phyloP scores from a whole-genome alignment of 306 rosid species.

The Fragaria iinumae region DNA sequence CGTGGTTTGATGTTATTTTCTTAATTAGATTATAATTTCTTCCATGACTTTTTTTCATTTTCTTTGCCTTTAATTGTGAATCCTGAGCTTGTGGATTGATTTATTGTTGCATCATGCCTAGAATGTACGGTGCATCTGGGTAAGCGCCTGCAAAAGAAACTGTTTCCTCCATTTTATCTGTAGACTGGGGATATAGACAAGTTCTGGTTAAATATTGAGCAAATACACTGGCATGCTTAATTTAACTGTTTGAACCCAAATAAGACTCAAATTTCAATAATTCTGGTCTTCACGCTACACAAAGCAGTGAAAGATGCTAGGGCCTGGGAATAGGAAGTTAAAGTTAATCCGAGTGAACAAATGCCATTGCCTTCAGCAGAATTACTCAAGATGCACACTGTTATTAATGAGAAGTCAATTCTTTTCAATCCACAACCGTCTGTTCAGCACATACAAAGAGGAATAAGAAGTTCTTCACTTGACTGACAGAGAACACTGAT shows the following conservation, averaged over 20 bases:
- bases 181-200: background rate
- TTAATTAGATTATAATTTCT: background rate
- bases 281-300: background rate
- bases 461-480: slow-evolving; percentile 7
- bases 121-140: background rate
- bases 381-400: background rate
- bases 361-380: background rate
- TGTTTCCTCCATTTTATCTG: background rate
- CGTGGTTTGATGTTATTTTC: background rate
- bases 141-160: background rate
- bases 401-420: background rate
- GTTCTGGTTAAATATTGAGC: background rate
- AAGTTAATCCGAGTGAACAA: background rate
- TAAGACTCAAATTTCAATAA: background rate
- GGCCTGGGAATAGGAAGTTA: background rate
- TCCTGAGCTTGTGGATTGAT: background rate
- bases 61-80: background rate
- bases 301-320: background rate
- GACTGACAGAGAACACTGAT: background rate
- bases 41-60: background rate
- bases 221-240: background rate
- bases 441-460: background rate
- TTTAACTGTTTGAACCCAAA: background rate
- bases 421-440: background rate
- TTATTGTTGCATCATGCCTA: background rate